Conservation (phyloP, 2,329 filamentous ascomycete species). For the Cladobotryum protrusum region DNA sequence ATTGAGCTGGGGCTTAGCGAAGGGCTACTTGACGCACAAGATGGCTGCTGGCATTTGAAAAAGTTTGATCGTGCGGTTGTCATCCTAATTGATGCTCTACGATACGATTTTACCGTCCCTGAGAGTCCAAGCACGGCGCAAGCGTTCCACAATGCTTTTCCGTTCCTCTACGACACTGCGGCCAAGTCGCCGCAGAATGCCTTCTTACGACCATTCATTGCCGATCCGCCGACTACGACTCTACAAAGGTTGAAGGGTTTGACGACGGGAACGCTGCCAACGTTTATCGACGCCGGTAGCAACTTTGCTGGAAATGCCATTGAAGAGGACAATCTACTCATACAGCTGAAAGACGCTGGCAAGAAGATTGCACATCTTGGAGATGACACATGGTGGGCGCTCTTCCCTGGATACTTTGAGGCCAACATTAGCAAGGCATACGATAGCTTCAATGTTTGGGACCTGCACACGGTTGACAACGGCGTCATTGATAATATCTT, state of each 20-base stretch:
- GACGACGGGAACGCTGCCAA: conserved; percentile 90
- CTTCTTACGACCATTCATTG: conserved; percentile 89
- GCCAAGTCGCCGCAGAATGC: conserved; percentile 69
- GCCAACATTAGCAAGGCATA: conserved; percentile 79
- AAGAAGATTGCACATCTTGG: conserved; percentile 84
- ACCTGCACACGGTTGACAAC: conserved; percentile 93
- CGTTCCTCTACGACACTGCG: conserved; percentile 79
- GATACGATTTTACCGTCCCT: conserved; percentile 95
- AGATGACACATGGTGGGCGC: conserved; percentile 93
- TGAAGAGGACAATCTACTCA: conserved; percentile 77
- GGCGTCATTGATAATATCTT: conserved; percentile 88
- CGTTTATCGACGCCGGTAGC: conserved; percentile 87
- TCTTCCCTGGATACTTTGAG: conserved; percentile 94
- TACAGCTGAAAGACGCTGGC: conserved; percentile 58
- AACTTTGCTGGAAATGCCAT: conserved; percentile 95
- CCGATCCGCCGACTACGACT: conserved; percentile 91
- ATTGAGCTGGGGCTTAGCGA: conserved; percentile 49
- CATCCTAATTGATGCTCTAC: conserved; percentile 84
- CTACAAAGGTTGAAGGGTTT: conserved; percentile 87
- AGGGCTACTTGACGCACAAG: conserved; percentile 39
- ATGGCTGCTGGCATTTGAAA: conserved; percentile 94
- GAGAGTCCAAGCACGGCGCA: conserved; percentile 36
- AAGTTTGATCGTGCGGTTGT: conserved; percentile 88
- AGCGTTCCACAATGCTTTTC: conserved; percentile 78
- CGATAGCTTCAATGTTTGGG: conserved; percentile 98